A percentile compares a stretch with the other conserved stretches of the same genome.
Conservation (phyloP, 768 basidiomycete species). For the Chlorophyllum brunneum region DNA sequence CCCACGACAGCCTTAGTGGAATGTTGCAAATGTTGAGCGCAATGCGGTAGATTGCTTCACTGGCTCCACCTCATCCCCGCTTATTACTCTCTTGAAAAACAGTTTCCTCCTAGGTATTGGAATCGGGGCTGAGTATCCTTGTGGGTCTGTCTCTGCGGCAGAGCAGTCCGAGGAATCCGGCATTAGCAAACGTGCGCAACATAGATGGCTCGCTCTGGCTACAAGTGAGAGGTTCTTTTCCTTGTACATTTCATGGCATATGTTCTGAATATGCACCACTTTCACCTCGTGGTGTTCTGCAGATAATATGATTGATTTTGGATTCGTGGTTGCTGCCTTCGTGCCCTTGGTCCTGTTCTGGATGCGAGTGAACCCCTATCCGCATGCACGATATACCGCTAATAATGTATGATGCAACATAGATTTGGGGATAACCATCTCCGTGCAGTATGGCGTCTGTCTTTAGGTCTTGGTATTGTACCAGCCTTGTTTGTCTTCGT, state of each 20-base stretch:
- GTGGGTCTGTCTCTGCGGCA: conserved; percentile 83
- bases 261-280: not conserved
- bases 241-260: not conserved
- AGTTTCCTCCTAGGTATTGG: conserved; percentile 90
- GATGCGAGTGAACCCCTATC: conserved; percentile 57
- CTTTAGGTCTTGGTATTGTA: conserved; percentile 78
- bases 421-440: conserved; percentile 80
- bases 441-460: conserved; percentile 82
- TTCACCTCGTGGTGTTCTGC: not conserved
- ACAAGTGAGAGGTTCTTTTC: conserved; percentile 57
- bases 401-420: too few species aligned
- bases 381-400: too few species aligned
- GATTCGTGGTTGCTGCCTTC: conserved; percentile 76
- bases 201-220: conserved; percentile 83
- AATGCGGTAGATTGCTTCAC: conserved; percentile 51
- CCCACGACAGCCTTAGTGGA: conserved; percentile 64
- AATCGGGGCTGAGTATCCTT: conserved; percentile 86
- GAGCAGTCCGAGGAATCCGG: conserved; percentile 86
- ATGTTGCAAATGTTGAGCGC: conserved; percentile 75
- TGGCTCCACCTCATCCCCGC: not conserved
- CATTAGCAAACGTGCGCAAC: conserved; percentile 76
- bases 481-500: conserved; percentile 80
- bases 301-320: conserved; percentile 86
- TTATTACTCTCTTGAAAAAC: conserved; percentile 1
- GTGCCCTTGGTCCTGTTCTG: conserved; percentile 83